A percentile compares a stretch with the other conserved stretches of the same genome.
These are phyloP conservation scores for Lachnellula suecica DNA, from an alignment of 2,329 filamentous ascomycete species.

Conservation along the genomic window DNA sequence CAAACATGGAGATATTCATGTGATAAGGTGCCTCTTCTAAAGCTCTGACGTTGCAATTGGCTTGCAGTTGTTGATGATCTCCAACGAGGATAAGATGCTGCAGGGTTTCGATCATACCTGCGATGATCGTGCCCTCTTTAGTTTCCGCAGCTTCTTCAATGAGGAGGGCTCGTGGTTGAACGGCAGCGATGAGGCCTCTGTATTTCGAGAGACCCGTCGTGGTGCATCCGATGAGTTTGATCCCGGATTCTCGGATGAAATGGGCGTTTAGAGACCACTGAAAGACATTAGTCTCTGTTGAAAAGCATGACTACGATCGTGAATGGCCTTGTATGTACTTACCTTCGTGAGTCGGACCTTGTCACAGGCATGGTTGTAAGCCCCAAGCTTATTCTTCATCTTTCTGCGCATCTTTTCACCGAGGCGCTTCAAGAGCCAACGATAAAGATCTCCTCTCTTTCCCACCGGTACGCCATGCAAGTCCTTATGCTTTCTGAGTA, in stretches of 20 bases:
- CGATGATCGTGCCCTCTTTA: constrained; percentile 53
- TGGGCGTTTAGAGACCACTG: constrained; percentile 25
- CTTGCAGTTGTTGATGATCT: constrained; percentile 68
- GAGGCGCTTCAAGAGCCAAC: constrained; percentile 27
- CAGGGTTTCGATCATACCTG: constrained; percentile 58
- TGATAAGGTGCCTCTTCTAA: constrained; percentile 57
- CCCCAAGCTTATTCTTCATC: constrained; percentile 13
- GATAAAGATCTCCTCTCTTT: constrained; percentile 31
- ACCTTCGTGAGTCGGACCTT: constrained; percentile 24
- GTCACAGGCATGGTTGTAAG: constrained; percentile 23
- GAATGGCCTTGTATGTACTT: no score
- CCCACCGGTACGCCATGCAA: constrained; percentile 27
- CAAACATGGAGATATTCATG: constrained; percentile 67
- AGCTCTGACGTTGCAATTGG: constrained; percentile 53
- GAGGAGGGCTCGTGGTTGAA: constrained; percentile 60
- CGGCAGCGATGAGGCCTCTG: constrained; percentile 56
- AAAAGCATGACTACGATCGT: no score
- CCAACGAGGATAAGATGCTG: constrained; percentile 68
- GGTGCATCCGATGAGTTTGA: constrained; percentile 44
- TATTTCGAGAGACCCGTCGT: constrained; percentile 72
- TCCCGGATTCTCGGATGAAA: constrained; percentile 61
- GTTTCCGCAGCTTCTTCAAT: constrained; percentile 71
- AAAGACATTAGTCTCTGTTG: no score
- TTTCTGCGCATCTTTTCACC: constrained; percentile 18
- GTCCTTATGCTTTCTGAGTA: constrained; percentile 16